Conservation (phyloP, 2,329 filamentous ascomycete genomes). For the Colletotrichum godetiae region DNA sequence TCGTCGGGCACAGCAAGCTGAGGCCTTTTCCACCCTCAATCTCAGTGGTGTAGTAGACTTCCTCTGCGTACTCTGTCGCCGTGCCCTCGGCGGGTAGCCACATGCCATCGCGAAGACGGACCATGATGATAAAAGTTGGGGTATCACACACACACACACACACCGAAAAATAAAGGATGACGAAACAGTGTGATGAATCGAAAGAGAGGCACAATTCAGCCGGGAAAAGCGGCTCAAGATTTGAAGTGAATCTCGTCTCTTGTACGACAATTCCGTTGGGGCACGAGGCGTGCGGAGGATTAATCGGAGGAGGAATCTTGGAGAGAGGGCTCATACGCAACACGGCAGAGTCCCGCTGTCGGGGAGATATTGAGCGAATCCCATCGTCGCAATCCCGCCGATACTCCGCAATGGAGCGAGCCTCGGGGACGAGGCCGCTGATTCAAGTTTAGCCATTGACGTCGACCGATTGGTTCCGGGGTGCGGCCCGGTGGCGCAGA, state of each 20-base stretch:
- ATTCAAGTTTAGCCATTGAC: constrained; percentile 31
- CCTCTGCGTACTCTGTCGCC: constrained; percentile 73
- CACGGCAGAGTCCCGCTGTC: constrained; percentile 25
- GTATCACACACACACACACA: constrained; percentile 8
- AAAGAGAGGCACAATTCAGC: background rate
- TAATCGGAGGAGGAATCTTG: constrained; percentile 1
- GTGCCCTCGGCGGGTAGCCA: constrained; percentile 73
- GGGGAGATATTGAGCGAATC: constrained; percentile 24
- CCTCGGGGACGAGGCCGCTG: constrained; percentile 28
- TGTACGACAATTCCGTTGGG: constrained; percentile 17
- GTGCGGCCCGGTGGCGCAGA: constrained; percentile 19
- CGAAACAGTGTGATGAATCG: constrained; percentile 3
- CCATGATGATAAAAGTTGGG: constrained; percentile 38
- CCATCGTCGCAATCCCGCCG: constrained; percentile 28
- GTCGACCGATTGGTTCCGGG: constrained; percentile 25
- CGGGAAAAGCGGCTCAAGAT: background rate
- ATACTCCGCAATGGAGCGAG: constrained; percentile 25
- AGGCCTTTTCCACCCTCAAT: constrained; percentile 58
- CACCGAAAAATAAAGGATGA: constrained; percentile 2
- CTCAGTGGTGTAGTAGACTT: constrained; percentile 64
- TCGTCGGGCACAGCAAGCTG: constrained; percentile 66
- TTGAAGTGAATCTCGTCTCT: constrained; percentile 33
- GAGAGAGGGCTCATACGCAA: constrained; percentile 3
- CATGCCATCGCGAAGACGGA: constrained; percentile 57
- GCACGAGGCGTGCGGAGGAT: constrained; percentile 13